Conservation (phyloP, 2,329 filamentous ascomycete genomes). For the Neofusicoccum parvum region DNA sequence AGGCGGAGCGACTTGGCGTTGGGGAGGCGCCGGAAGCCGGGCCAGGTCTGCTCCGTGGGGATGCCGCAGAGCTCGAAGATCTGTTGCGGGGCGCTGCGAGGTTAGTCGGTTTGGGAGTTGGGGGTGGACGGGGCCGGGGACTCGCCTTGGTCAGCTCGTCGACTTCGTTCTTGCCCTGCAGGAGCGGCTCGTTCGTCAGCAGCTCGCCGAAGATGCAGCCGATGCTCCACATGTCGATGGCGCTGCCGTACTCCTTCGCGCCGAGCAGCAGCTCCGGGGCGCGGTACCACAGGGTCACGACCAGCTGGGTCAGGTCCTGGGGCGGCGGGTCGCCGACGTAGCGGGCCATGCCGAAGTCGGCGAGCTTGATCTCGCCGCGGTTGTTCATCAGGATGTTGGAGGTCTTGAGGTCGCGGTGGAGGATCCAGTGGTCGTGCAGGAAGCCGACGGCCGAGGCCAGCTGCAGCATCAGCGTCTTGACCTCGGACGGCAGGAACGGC, state of each 20-base stretch:
- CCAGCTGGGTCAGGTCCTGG: constrained; percentile 81
- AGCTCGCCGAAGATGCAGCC: constrained; percentile 96
- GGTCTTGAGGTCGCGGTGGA: constrained; percentile 88
- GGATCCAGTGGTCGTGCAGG: constrained; percentile 86
- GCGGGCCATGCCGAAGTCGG: constrained; percentile 97
- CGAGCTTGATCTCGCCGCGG: constrained; percentile 89
- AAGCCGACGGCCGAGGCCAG: constrained; percentile 79
- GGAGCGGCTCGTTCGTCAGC: constrained; percentile 75
- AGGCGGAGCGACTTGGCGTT: constrained; percentile 81
- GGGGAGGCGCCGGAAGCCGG: constrained; percentile 80
- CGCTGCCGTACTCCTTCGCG: constrained; percentile 69
- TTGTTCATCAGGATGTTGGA: constrained; percentile 95
- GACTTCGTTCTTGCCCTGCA: constrained; percentile 91
- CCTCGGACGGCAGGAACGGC: constrained; percentile 88
- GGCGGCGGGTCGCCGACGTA: constrained; percentile 77
- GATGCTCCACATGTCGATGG: constrained; percentile 93
- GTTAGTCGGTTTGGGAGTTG: constrained; percentile 21
- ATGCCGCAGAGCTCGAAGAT: constrained; percentile 91
- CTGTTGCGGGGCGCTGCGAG: constrained; percentile 28
- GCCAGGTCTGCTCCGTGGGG: constrained; percentile 82
- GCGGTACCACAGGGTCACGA: constrained; percentile 97
- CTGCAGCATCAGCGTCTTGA: constrained; percentile 86
- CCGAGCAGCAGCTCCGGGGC: constrained; percentile 88
- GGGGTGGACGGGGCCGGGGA: neutral
- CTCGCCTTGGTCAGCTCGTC: constrained; percentile 74